phyloP scores from a whole-genome alignment of 805 yeast genomes.

The Cyberlindnera maritima region DNA sequence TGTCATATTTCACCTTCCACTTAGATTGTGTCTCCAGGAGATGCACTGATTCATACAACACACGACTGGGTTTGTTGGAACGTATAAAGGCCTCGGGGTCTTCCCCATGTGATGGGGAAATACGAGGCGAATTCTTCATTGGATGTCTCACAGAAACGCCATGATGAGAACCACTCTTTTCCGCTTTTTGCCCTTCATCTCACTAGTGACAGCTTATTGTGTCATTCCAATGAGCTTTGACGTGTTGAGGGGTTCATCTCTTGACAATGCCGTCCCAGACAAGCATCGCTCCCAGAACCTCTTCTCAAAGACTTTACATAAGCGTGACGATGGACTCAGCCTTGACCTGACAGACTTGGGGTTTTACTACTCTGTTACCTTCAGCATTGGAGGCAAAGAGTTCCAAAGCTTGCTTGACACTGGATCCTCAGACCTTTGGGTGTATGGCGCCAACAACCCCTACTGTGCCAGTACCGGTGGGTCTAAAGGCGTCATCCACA shows the following conservation, averaged over 20 bases:
- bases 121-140: too few species aligned
- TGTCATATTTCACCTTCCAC: too few species aligned
- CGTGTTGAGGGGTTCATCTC: conserved; percentile 4
- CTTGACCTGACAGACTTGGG: conserved; percentile 7
- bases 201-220: neutral
- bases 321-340: neutral
- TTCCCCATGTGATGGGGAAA: too few species aligned
- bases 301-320: neutral
- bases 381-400: conserved; percentile 18
- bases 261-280: conserved; percentile 3
- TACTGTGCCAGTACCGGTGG: neutral
- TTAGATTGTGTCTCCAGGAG: too few species aligned
- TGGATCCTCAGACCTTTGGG: conserved; percentile 27
- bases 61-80: too few species aligned
- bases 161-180: neutral
- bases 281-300: neutral
- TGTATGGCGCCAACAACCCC: neutral
- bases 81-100: too few species aligned
- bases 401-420: conserved; percentile 32
- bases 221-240: conserved; percentile 4
- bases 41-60: too few species aligned
- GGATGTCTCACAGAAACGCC: neutral
- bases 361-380: conserved; percentile 12
- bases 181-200: neutral
- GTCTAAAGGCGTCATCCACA: neutral